Conservation (phyloP, 1,284 basidiomycete genomes). For the Trichosporon asahii region DNA sequence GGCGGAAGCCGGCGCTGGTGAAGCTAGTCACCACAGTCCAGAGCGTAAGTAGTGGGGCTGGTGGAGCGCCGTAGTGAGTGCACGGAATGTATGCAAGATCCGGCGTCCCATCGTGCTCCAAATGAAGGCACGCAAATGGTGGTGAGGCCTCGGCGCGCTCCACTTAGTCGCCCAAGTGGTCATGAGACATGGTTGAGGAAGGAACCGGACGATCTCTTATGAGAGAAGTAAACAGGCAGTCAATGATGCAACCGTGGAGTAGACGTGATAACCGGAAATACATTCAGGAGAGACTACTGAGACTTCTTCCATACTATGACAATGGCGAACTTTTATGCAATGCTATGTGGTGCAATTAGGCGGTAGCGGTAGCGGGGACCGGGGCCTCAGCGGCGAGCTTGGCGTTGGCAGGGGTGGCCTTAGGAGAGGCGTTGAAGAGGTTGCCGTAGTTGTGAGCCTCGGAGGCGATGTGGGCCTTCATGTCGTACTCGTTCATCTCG, state of each 20-base stretch:
- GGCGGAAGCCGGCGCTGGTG: no score
- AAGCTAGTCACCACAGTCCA: neutral
- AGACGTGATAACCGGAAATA: neutral
- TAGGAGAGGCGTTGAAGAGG: slow-evolving; percentile 9
- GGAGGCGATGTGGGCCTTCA: slow-evolving; percentile 31
- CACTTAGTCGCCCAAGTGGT: neutral
- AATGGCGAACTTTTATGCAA: neutral
- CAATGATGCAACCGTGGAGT: neutral
- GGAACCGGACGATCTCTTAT: neutral
- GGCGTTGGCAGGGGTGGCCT: neutral
- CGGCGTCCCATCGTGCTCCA: neutral
- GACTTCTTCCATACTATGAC: neutral
- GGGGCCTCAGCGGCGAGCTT: neutral
- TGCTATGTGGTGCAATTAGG: neutral
- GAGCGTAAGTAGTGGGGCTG: neutral
- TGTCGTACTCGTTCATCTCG: slow-evolving; percentile 45
- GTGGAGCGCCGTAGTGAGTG: neutral
- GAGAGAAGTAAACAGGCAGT: no score
- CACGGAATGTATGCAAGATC: neutral
- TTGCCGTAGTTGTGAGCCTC: slow-evolving; percentile 18
- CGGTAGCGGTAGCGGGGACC: neutral
- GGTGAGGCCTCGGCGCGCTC: neutral
- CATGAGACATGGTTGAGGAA: neutral
- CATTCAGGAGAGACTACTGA: neutral
- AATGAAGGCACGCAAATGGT: neutral